These are phyloP conservation scores for Pyricularia sp. DNA, from an alignment of 2,329 filamentous ascomycete genomes.

Conservation along the genomic window DNA sequence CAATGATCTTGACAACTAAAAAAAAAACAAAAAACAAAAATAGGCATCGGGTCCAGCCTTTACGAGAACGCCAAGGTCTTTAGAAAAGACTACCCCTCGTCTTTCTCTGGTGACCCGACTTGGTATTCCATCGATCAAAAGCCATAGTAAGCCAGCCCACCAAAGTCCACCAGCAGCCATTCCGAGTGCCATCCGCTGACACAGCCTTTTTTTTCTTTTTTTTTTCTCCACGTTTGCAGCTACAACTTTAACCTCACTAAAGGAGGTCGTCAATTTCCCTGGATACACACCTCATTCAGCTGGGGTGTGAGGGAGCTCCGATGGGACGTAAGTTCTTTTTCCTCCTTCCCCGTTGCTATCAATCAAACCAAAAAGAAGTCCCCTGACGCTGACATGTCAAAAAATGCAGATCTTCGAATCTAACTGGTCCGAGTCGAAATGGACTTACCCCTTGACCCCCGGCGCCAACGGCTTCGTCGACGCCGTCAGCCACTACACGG, in stretches of 20 bases:
- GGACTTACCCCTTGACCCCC: constrained; percentile 17
- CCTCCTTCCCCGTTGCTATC: not conserved
- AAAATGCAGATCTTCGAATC: constrained; percentile 9
- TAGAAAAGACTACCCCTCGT: constrained; percentile 1
- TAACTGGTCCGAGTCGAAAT: constrained; percentile 13
- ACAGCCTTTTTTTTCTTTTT: not conserved
- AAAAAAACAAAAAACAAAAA: not conserved
- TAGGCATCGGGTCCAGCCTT: constrained; percentile 5
- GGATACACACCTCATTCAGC: constrained; percentile 13
- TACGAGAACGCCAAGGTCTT: constrained; percentile 8
- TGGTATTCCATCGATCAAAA: not conserved
- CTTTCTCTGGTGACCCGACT: constrained; percentile 1
- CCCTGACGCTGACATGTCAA: not conserved
- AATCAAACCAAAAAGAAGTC: not conserved
- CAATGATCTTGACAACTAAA: not conserved
- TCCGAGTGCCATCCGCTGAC: not conserved
- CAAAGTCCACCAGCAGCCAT: not conserved
- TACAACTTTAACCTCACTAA: constrained; percentile 16
- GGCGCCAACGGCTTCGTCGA: constrained; percentile 15
- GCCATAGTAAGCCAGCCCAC: not conserved
- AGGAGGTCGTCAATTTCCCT: constrained; percentile 17
- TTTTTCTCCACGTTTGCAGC: not conserved
- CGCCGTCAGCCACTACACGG: constrained; percentile 4
- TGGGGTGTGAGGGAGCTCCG: constrained; percentile 18
- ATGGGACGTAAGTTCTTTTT: constrained; percentile 17